These are phyloP conservation scores for Fusarium austroafricanum DNA, from an alignment of 2,329 filamentous ascomycete genomes.

Conservation along the genomic window DNA sequence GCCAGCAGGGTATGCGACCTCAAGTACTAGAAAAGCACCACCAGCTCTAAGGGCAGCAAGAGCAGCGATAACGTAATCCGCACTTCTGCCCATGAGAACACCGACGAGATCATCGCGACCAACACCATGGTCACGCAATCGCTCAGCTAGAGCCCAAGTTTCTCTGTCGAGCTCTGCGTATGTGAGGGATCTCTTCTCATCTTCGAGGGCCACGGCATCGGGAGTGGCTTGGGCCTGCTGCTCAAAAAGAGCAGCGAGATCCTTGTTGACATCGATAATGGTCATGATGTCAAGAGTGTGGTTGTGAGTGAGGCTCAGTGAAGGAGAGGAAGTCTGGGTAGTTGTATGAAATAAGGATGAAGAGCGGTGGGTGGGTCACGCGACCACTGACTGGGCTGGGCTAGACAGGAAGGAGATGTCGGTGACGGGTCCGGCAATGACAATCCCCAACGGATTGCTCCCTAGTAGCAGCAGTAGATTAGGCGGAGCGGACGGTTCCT, in stretches of 20 bases:
- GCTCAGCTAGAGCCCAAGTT: constrained; percentile 72
- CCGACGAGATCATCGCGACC: constrained; percentile 79
- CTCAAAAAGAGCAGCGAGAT: constrained; percentile 77
- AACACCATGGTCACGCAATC: constrained; percentile 75
- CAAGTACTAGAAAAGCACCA: constrained; percentile 83
- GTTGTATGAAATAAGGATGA: constrained; percentile 8
- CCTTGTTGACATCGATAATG: constrained; percentile 76
- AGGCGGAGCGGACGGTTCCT: constrained; percentile 30
- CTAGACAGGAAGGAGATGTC: constrained; percentile 29
- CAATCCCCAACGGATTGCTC: constrained; percentile 37
- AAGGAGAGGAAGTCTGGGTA: constrained; percentile 2
- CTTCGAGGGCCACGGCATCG: constrained; percentile 77
- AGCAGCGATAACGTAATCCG: constrained; percentile 82
- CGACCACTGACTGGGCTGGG: constrained; percentile 42
- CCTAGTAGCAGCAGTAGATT: neutral
- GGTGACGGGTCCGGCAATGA: constrained; percentile 38
- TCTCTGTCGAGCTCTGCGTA: constrained; percentile 78
- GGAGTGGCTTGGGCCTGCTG: constrained; percentile 77
- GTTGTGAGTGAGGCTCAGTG: neutral
- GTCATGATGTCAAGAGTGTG: constrained; percentile 60
- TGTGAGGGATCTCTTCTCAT: constrained; percentile 73
- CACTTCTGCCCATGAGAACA: constrained; percentile 79
- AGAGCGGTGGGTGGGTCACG: constrained; percentile 45
- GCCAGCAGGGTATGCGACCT: constrained; percentile 80
- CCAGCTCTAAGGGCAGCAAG: constrained; percentile 82